Evolutionary conservation across 2,329 filamentous ascomycete genomes (phyloP), one percentile per base, ranked within the genome.

Genomic region (Neurospora sp.): DNA sequence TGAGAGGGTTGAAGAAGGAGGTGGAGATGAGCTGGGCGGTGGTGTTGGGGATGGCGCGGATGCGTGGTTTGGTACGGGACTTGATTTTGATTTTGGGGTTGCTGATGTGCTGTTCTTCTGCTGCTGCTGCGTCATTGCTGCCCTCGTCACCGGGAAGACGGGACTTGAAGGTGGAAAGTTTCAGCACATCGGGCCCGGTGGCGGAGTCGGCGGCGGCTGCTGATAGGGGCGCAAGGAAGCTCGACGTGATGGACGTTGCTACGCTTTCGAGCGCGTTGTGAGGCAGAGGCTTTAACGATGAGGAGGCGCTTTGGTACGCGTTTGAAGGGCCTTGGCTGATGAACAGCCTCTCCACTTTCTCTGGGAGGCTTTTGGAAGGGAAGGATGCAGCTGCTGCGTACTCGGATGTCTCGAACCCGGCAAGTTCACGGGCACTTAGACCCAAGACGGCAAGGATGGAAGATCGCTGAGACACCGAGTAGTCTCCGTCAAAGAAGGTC

Each of bases 401-500:
- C 7, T 85, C 83, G 0, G 86, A 87, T 8, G 82, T 81, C 66
- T 91, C 89, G 73, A 92, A 88, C 0, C 96, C 94, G 1, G 93
- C 93, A 10, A 99, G 80, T 79, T 98, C 94, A 71, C 95, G 87
- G 2, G 92, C 92, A 38, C 91, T 88, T 0, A 99, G 82, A 0
- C 94, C 95, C 4, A 99, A 82, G 0, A 92, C 90, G 23, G 93
- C 90, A 68, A 99, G 89, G 43, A 98, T 85, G 0, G 91, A 88
- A 8, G 91, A 92, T 46, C 96, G 87, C 78, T 98, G 95, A 0
- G 90, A 87, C 43, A 98, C 83, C 0, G 94, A 97, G 79, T 96
- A 94, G 77, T 99, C 96, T 17, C 94, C 94, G 58, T 93, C 90
- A 78, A 97, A 98, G 78, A 96, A 96, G 0, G 91, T 91, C 70